These are phyloP conservation scores for Pulveroboletus ravenelii DNA, from an alignment of 768 basidiomycete species.

Conservation along the genomic window DNA sequence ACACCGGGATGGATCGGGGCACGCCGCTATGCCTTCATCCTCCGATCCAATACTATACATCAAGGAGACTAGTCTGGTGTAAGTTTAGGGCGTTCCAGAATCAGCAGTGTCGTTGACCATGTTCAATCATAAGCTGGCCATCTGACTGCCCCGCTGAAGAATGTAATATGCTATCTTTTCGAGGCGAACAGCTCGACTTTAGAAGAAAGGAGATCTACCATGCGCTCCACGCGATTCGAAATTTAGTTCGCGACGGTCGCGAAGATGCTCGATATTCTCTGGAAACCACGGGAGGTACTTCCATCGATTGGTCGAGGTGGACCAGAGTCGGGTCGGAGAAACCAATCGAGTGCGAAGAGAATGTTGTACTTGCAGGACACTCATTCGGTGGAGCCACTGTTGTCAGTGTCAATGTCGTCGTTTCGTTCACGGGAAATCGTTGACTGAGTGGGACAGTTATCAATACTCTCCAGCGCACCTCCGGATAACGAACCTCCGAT, in stretches of 20 bases:
- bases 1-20: constrained; percentile 78
- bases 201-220: constrained; percentile 67
- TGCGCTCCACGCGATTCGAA: constrained; percentile 52
- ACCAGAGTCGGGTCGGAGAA: constrained; percentile 15
- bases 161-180: constrained; percentile 42
- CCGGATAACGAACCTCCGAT: constrained; percentile 39
- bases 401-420: constrained; percentile 29
- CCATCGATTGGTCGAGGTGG: constrained; percentile 42
- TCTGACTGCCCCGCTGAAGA: constrained; percentile 12
- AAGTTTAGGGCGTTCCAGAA: constrained; percentile 16
- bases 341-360: constrained; percentile 30
- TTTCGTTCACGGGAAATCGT: background rate
- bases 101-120: background rate
- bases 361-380: constrained; percentile 46
- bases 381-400: constrained; percentile 55
- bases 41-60: constrained; percentile 45
- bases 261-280: constrained; percentile 26
- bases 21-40: constrained; percentile 39
- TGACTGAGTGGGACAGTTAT: constrained; percentile 37
- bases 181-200: constrained; percentile 65
- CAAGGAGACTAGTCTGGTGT: constrained; percentile 54
- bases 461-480: constrained; percentile 49
- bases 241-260: constrained; percentile 41
- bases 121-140: constrained; percentile 22
- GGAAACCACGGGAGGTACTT: constrained; percentile 34